These are phyloP conservation scores for Fraxinus sp. DNA, from an alignment of 305 asterid genomes.

Conservation along the genomic window DNA sequence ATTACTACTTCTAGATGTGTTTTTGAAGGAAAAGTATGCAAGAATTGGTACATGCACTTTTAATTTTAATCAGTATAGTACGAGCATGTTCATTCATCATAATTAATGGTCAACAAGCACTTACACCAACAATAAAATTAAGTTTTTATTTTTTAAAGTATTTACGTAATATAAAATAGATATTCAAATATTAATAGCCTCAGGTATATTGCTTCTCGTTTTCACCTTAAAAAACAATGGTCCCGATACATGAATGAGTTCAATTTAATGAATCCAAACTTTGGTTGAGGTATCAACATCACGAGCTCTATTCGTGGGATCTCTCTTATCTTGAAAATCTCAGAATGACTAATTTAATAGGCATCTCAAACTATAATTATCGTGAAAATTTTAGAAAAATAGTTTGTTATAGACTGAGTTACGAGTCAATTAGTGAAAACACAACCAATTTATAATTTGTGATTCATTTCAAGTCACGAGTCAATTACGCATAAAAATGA, in stretches of 20 bases:
- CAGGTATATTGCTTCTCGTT: too few relatives aligned
- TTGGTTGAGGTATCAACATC: conserved; percentile 14
- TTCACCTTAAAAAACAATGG: background rate
- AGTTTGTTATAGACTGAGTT: background rate
- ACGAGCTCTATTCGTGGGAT: background rate
- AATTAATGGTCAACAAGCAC: background rate
- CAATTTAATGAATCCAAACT: conserved; percentile 11
- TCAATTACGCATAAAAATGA: background rate
- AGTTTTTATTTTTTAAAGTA: background rate
- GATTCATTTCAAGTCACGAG: background rate
- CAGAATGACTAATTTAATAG: background rate
- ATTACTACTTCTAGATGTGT: background rate
- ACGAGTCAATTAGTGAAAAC: background rate
- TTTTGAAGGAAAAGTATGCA: background rate
- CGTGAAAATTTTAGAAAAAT: background rate
- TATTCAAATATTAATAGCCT: background rate
- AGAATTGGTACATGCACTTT: background rate
- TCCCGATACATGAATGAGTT: conserved; percentile 9
- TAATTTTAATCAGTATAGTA: background rate
- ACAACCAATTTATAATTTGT: background rate
- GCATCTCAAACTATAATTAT: background rate
- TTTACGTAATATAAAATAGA: background rate
- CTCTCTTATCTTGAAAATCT: background rate
- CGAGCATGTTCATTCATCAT: background rate
- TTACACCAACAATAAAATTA: background rate